phyloP scores from a whole-genome alignment of 495 filamentous ascomycete genomes.

The Endocarpon pusillum region DNA sequence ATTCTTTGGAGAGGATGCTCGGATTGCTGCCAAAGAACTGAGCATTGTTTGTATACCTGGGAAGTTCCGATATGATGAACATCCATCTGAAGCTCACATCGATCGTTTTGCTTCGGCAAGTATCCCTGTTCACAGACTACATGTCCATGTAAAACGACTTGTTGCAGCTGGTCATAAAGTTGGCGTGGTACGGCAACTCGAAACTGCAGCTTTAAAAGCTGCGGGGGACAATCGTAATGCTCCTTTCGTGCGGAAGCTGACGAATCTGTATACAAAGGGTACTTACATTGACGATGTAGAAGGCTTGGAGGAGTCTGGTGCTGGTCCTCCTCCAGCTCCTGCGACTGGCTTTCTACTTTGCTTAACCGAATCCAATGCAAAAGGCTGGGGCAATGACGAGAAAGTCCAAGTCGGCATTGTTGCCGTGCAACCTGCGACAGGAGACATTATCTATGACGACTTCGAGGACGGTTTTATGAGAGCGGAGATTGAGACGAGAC shows the following conservation, averaged over 20 bases:
- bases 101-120: constrained; percentile 91
- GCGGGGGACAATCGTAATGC: constrained; percentile 89
- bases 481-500: constrained; percentile 82
- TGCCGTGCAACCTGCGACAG: constrained; percentile 88
- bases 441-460: constrained; percentile 89
- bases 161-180: constrained; percentile 90
- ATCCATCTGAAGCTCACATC: constrained; percentile 84
- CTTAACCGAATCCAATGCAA: constrained; percentile 73
- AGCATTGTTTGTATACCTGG: constrained; percentile 95
- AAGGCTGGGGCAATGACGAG: constrained; percentile 80
- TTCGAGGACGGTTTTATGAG: constrained; percentile 99
- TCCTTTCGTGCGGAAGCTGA: constrained; percentile 82
- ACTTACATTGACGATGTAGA: constrained; percentile 95
- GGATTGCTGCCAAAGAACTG: constrained; percentile 75
- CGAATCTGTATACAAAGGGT: constrained; percentile 94
- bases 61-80: constrained; percentile 83
- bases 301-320: constrained; percentile 40
- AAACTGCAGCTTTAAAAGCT: constrained; percentile 95
- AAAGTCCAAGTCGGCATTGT: constrained; percentile 85
- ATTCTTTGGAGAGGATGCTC: constrained; percentile 95
- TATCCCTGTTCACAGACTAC: constrained; percentile 79
- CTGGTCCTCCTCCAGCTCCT: constrained; percentile 29
- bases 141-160: constrained; percentile 88
- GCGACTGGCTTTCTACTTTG: constrained; percentile 84
- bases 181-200: constrained; percentile 87